A percentile compares a stretch with the other conserved stretches of the same genome.
Conservation (phyloP, 768 basidiomycete genomes). For the Dacryopinax primogenitus region DNA sequence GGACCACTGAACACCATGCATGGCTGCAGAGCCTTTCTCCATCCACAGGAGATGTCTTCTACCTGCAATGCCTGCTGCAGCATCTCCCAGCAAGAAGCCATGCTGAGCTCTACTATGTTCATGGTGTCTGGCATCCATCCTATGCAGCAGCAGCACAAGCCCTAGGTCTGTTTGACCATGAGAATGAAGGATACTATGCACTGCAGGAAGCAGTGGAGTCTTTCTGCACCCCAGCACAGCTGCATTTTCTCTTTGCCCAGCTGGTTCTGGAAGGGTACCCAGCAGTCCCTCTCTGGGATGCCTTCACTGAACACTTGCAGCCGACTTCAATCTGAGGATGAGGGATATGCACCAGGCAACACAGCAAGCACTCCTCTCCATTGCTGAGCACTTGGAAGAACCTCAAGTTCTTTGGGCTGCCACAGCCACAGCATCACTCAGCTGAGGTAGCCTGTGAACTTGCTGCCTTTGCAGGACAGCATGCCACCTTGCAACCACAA, state of each 20-base stretch:
- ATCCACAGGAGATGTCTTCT: conserved; percentile 28
- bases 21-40: conserved; percentile 14
- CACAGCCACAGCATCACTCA: conserved; percentile 20
- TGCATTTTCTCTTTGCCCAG: conserved; percentile 31
- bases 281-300: conserved; percentile 23
- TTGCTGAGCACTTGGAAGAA: conserved; percentile 20
- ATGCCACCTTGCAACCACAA: conserved; percentile 10
- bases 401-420: conserved; percentile 25
- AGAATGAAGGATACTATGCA: conserved; percentile 24
- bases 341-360: conserved; percentile 20
- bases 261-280: conserved; percentile 26
- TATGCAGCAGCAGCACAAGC: conserved; percentile 23
- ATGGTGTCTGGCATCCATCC: conserved; percentile 16
- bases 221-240: conserved; percentile 28
- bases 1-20: background rate
- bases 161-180: conserved; percentile 20
- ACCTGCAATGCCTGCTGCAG: conserved; percentile 24
- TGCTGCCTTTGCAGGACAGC: conserved; percentile 18
- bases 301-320: too few species aligned
- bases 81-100: conserved; percentile 18
- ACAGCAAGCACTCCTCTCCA: conserved; percentile 21
- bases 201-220: conserved; percentile 29
- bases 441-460: conserved; percentile 25
- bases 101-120: conserved; percentile 20
- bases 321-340: too few species aligned